A percentile compares a stretch with the other conserved stretches of the same genome.
Evolutionary conservation across 768 basidiomycete genomes (phyloP).

Genomic region (Rhodosporidiobolus sp.): DNA sequence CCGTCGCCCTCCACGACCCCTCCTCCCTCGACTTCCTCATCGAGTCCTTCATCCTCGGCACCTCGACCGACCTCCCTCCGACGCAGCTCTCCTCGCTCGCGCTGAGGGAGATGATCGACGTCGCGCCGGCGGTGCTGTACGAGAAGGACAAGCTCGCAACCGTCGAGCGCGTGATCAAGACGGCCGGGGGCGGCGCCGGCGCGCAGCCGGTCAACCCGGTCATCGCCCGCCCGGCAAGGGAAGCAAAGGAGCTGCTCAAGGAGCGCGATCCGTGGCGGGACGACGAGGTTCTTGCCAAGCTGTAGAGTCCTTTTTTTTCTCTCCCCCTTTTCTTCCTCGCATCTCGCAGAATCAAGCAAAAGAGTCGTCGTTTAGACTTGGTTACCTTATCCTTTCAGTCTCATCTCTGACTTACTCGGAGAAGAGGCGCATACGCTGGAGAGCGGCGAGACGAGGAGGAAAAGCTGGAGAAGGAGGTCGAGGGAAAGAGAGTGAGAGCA

Average conservation of each 20-base stretch:
- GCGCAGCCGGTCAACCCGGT: conserved; percentile 50
- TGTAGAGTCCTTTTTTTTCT: conserved; percentile 24
- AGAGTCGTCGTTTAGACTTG: background rate
- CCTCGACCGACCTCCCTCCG: conserved; percentile 65
- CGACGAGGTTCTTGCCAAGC: conserved; percentile 46
- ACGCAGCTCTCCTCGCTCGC: conserved; percentile 51
- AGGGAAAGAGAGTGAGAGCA: too few relatives aligned
- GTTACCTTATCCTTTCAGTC: background rate
- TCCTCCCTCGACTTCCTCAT: conserved; percentile 7
- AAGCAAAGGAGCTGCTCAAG: conserved; percentile 69
- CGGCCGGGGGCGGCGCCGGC: conserved; percentile 55
- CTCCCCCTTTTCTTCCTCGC: too few relatives aligned
- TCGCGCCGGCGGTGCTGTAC: conserved; percentile 62
- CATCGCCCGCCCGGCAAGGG: conserved; percentile 74
- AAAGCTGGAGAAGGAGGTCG: too few relatives aligned
- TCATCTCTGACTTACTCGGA: background rate
- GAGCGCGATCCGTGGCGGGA: conserved; percentile 48
- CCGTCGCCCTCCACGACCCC: conserved; percentile 24
- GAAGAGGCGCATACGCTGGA: too few relatives aligned
- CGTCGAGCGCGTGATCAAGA: conserved; percentile 67
- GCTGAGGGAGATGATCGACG: conserved; percentile 48
- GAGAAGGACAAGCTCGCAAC: conserved; percentile 59
- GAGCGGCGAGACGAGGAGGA: too few relatives aligned
- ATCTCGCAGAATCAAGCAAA: background rate
- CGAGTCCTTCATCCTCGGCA: conserved; percentile 26